Evolutionary conservation across 2,329 filamentous ascomycete genomes (phyloP), one percentile per base, ranked within the genome.

Genomic region (Trichoderma atrobrunneum): DNA sequence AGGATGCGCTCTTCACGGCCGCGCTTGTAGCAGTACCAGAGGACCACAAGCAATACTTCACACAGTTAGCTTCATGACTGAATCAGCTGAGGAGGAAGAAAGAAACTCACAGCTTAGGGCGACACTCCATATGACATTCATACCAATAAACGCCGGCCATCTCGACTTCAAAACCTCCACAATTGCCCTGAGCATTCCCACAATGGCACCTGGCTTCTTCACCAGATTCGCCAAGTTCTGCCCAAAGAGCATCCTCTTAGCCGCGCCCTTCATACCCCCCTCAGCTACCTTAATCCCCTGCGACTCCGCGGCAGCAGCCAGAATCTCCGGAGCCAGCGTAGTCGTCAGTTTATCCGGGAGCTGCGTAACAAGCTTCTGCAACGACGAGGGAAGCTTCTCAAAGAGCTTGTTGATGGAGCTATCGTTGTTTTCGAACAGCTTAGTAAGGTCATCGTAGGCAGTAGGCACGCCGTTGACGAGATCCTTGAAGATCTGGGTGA

Each of bases 1-100:
- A 92, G 91, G 14, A 98, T 88, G 65, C 96, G 89, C 7, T 90
- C 91, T 83, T 99, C 95, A 59, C 90, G 90, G 51, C 96, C 96
- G 69, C 96, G 92, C 85, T 98, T 98, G 83, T 98, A 92, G 83
- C 95, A 98, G 83, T 98, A 99, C 95, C 95, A 99, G 77, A 98
- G 91, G 59, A 97, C 93, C 79, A 97, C 96, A 71, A 99, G 88
- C 18, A 98, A 87, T 70, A 98, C 93, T 93, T 71, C 74, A 16
- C n/a, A 56, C 14, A 34, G 30, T 65, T 48, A 71, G 69, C 7
- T 63, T 28, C 16, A 26, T 43, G 2, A 39, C 18, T 3, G 36
- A 0, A 36, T 51, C 6, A 14, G 2, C 18, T 0, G 26, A n/a
- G 7, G 30, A 32, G 24, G 4, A 18, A 14, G 12, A 16, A 34